Percentiles rank a stretch among this genome's conserved stretches.
phyloP scores from a whole-genome alignment of 805 yeast genomes.

The Ogataea wickerhamii region DNA sequence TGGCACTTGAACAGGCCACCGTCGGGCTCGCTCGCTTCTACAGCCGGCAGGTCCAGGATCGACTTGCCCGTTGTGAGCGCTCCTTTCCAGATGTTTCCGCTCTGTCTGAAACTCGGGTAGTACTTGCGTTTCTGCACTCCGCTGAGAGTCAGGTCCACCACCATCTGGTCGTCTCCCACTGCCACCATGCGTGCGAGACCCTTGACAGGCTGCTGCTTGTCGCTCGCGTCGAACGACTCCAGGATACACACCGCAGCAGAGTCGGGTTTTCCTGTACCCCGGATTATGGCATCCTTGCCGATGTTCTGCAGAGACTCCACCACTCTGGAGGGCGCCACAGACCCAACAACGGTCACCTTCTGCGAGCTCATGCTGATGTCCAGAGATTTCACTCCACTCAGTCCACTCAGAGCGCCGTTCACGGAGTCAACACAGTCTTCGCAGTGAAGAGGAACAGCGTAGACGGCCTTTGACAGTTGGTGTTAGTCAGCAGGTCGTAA shows the following conservation, averaged over 20 bases:
- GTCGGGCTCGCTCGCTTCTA: constrained; percentile 34
- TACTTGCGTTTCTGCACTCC: constrained; percentile 67
- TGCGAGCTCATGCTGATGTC: constrained; percentile 57
- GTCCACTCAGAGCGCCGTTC: constrained; percentile 44
- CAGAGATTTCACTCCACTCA: constrained; percentile 49
- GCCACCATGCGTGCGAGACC: constrained; percentile 86
- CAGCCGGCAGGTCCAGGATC: constrained; percentile 42
- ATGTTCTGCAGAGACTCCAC: constrained; percentile 63
- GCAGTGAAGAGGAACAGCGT: constrained; percentile 85
- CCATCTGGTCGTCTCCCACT: constrained; percentile 45
- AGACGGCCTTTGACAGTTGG: constrained; percentile 51
- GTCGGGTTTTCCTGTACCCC: constrained; percentile 87
- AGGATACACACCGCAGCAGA: constrained; percentile 89
- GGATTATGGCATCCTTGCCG: constrained; percentile 85
- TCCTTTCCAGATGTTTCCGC: constrained; percentile 77
- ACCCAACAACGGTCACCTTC: constrained; percentile 64
- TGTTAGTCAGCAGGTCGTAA: constrained; percentile 1
- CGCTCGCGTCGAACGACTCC: constrained; percentile 60
- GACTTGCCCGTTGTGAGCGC: constrained; percentile 60
- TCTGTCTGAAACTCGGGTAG: constrained; percentile 61
- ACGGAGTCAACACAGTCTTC: constrained; percentile 65
- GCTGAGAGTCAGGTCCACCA: constrained; percentile 75
- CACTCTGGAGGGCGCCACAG: constrained; percentile 71
- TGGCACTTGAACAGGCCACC: constrained; percentile 38
- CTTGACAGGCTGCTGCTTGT: constrained; percentile 57